Base-by-base conservation (phyloP, 2,329 filamentous ascomycete genomes). In the Ciborinia camelliae region DNA sequence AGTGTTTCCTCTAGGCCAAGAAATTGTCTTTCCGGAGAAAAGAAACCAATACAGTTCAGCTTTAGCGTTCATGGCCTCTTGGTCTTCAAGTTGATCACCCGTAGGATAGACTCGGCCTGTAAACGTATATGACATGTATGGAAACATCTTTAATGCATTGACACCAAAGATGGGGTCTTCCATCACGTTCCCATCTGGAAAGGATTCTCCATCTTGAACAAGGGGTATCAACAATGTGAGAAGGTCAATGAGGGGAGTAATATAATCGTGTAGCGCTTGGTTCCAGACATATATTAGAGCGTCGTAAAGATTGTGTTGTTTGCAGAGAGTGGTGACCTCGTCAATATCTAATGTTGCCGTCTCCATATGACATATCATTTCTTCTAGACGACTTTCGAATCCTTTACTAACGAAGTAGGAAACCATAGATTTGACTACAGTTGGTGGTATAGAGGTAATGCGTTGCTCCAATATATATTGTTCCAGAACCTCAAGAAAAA, bases 271-370 rank as follows among this genome's bases (percentile, higher is more conserved):
- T 35, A 99, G 80, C 3, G 92, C 92, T 76, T 91, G 89, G 67
- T 96, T 98, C 95, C 95, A 99, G 63, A 99, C 90, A 75, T 98
- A 97, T 51, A 96, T 92, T 64, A 97, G 84, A 2, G 95, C 96
- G 77, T 99, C 96, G 74, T 97, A 99, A 4, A 99, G 83, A 69
- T 90, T 86, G 75, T 98, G 88, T 74, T 94, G 89, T 76, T 95
- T 96, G 82, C 95, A 99, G 30, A 99, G 81, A 15, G 85, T 84
- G 0, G 94, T 97, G 65, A 96, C 87, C 76, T 98, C 91, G 75
- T 99, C 94, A 70, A 99, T 87, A 75, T 99, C 96, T 74, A 99
- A 87, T 0, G 92, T 97, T 18, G 86, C 81, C 1, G 94, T 96
- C 72, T 97, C 90, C 78, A 99, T 89, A 69, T 94, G 89, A 75